Conservation (phyloP, 805 yeast genomes). For the Candida railenensis region DNA sequence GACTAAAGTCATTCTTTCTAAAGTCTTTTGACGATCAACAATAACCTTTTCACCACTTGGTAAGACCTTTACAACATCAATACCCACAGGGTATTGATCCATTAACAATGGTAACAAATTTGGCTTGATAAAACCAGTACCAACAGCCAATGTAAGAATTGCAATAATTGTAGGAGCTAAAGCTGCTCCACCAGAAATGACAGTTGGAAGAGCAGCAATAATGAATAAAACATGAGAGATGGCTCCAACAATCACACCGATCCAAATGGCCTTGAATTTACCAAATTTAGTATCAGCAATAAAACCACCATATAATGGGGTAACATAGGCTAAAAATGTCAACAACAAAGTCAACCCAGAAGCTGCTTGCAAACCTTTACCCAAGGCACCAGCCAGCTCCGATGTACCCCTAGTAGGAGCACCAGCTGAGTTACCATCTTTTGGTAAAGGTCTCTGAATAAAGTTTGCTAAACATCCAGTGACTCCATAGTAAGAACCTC, state of each 20-base stretch:
- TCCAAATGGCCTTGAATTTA: conserved; percentile 47
- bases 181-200: conserved; percentile 34
- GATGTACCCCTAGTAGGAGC: conserved; percentile 32
- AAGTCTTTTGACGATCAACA: conserved; percentile 44
- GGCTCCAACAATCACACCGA: conserved; percentile 48
- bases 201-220: conserved; percentile 46
- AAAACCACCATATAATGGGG: conserved; percentile 54
- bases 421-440: conserved; percentile 46
- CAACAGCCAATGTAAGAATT: conserved; percentile 38
- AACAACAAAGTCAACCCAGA: conserved; percentile 47
- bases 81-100: conserved; percentile 52
- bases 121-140: conserved; percentile 57
- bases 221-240: conserved; percentile 48
- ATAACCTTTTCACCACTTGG: conserved; percentile 67
- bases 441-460: conserved; percentile 52
- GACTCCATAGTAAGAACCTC: conserved; percentile 54
- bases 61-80: conserved; percentile 56
- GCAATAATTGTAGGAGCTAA: conserved; percentile 43
- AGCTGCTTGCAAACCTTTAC: conserved; percentile 44
- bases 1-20: conserved; percentile 43
- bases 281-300: conserved; percentile 50
- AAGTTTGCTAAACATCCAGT: conserved; percentile 46
- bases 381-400: conserved; percentile 51
- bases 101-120: conserved; percentile 48
- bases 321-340: conserved; percentile 49